A percentile compares a stretch with the other conserved stretches of the same genome.
Evolutionary conservation across 164 flowering plant genomes (phyloP).

Genomic region (Kingdonia uniflora): DNA sequence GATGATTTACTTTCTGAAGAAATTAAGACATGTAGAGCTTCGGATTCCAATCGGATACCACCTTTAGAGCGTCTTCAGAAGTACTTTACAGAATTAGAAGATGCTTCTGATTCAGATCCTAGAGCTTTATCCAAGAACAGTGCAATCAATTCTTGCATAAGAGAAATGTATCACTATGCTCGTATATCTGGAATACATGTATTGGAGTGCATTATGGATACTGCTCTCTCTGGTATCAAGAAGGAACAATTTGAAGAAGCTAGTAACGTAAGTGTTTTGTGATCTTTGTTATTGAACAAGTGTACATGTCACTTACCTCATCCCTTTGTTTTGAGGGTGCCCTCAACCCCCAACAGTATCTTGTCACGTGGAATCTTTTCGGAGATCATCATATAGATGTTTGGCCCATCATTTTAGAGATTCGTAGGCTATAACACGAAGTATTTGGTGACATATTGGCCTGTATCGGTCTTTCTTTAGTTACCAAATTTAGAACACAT

Average conservation of each 20-base stretch:
- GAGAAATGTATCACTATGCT: conserved; percentile 87
- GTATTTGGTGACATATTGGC: no score
- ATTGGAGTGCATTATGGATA: conserved; percentile 67
- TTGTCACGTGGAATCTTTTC: no score
- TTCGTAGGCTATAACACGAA: no score
- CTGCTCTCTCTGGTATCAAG: conserved; percentile 67
- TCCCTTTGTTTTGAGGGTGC: no score
- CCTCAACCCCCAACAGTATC: no score
- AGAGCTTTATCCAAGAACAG: conserved; percentile 12
- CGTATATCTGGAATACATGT: conserved; percentile 80
- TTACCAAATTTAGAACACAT: no score
- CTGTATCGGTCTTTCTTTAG: no score
- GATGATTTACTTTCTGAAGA: conserved; percentile 69
- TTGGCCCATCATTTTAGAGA: no score
- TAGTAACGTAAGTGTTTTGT: conserved; percentile 52
- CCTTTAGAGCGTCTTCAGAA: conserved; percentile 58
- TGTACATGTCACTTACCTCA: no score
- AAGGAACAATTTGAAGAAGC: conserved; percentile 77
- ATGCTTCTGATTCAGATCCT: conserved; percentile 17
- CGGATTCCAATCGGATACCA: conserved; percentile 38
- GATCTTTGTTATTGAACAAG: conserved; percentile 4
- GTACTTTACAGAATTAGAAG: conserved; percentile 20
- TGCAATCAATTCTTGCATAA: conserved; percentile 46
- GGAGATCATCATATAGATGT: no score
- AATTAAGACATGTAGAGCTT: conserved; percentile 39